Percentiles rank a stretch among this genome's conserved stretches.
Evolutionary conservation across 352 stramenopile species (phyloP).

Genomic region (Plasmopara viticola): DNA sequence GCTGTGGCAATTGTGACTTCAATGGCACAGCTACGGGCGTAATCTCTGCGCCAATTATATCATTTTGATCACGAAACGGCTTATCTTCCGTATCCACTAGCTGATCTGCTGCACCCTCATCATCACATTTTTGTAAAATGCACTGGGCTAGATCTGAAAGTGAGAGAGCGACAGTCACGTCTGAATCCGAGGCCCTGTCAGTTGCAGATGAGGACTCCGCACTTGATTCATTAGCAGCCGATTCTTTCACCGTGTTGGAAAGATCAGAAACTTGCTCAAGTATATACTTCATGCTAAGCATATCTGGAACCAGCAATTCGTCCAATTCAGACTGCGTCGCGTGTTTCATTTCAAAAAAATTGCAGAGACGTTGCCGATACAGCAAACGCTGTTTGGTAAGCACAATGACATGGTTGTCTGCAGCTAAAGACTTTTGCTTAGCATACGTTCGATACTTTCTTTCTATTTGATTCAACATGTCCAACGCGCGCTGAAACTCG

Average conservation of each 20-base stretch:
- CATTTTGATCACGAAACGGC: conserved; percentile 2
- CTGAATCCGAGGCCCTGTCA: conserved; percentile 17
- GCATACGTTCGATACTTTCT: conserved; percentile 73
- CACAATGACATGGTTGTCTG: conserved; percentile 45
- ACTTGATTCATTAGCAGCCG: neutral
- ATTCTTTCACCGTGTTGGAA: neutral
- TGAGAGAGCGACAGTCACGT: conserved; percentile 17
- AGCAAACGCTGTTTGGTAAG: conserved; percentile 39
- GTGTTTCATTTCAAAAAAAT: conserved; percentile 39
- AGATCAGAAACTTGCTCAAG: conserved; percentile 34
- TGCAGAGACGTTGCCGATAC: conserved; percentile 41
- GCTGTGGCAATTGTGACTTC: conserved; percentile 2
- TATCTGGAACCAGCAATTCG: conserved; percentile 6
- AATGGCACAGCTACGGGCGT: conserved; percentile 1
- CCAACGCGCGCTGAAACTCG: conserved; percentile 46
- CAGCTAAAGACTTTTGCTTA: conserved; percentile 32
- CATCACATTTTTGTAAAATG: conserved; percentile 29
- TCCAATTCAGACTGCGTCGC: conserved; percentile 23
- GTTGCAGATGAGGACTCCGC: neutral
- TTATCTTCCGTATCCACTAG: neutral
- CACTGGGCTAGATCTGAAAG: conserved; percentile 20
- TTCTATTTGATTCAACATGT: conserved; percentile 66
- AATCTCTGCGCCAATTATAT: neutral
- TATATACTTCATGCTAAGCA: conserved; percentile 42
- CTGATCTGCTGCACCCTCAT: conserved; percentile 7